Evolutionary conservation across 2,329 filamentous ascomycete species (phyloP), one percentile per base, ranked within the genome.

Genomic region (Zarea fungicola): DNA sequence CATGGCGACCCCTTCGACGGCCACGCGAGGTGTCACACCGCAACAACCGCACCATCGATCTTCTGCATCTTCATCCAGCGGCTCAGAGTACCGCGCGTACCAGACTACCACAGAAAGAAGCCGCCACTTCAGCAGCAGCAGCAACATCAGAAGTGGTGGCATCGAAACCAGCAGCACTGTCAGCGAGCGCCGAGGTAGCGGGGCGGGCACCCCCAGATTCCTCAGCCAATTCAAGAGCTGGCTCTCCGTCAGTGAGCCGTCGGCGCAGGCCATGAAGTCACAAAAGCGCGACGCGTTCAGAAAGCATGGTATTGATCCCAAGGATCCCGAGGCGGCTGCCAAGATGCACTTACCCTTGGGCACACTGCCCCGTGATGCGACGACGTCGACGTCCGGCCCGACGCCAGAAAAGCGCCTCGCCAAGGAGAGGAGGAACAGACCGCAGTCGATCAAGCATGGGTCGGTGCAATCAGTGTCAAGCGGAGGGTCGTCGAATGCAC

Each of bases 171-270:
- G 5, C 40, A 6, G 10, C 40, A 21, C 10, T 9, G n/a, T 8
- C 42, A 21, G 42, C 31, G 34, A 14, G 22, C 5, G 9, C 21
- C 6, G 10, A 23, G 11, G 23, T 23, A 5, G 43, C 26, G 21
- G 21, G 26, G 18, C 25, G 35, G 48, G 52, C 31, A 65, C 60
- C 52, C 43, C 48, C n/a, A 55, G 60, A 31, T 75, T 73, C 69
- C 49, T 74, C 19, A 61, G 61, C 6, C 68, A 71, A 23, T 58
- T 76, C 41, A 78, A 74, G 51, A 67, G 64, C 37, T 78, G 76
- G 76, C 58, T 77, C 7, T 65, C 65, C 2, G 65, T 68, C 19
- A 73, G 69, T 41, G 76, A 79, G 53, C 75, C 76, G 10, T 77
- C 75, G 1, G 65, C 66, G 2, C 70, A 74, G 37, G 76, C 73